These are phyloP conservation scores for Lentinula detonsa DNA, from an alignment of 768 basidiomycete species.

Conservation along the genomic window DNA sequence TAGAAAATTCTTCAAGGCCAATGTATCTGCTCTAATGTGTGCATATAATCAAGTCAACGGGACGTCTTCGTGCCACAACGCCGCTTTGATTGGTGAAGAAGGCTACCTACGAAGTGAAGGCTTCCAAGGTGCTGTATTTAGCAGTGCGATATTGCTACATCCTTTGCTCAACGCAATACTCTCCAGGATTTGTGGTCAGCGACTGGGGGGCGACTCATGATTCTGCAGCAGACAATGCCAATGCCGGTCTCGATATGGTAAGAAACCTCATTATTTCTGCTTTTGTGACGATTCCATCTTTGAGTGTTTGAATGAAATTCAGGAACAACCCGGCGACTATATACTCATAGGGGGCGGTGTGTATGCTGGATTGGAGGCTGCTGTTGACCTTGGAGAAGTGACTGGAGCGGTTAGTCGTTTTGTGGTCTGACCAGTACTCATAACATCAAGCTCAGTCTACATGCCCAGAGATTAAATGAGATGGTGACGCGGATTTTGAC, in stretches of 20 bases:
- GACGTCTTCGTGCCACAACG: conserved; percentile 62
- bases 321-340: conserved; percentile 42
- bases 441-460: not conserved
- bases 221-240: conserved; percentile 37
- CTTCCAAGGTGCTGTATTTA: conserved; percentile 30
- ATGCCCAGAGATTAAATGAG: conserved; percentile 30
- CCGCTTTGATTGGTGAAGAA: conserved; percentile 35
- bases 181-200: conserved; percentile 39
- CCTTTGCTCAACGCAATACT: not conserved
- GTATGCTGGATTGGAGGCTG: conserved; percentile 24
- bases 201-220: conserved; percentile 51
- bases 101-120: conserved; percentile 33
- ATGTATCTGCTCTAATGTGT: conserved; percentile 46
- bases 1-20: conserved; percentile 27
- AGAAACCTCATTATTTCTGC: not conserved
- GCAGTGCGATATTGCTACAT: not conserved
- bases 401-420: conserved; percentile 19
- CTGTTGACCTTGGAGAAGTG: conserved; percentile 29
- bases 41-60: conserved; percentile 50
- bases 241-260: conserved; percentile 40
- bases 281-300: not conserved
- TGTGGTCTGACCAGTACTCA: not conserved
- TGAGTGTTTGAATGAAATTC: not conserved
- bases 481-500: conserved; percentile 43
- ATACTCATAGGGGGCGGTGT: conserved; percentile 38